phyloP scores from a whole-genome alignment of 1,284 basidiomycete genomes.

The Papiliotrema flavescens region DNA sequence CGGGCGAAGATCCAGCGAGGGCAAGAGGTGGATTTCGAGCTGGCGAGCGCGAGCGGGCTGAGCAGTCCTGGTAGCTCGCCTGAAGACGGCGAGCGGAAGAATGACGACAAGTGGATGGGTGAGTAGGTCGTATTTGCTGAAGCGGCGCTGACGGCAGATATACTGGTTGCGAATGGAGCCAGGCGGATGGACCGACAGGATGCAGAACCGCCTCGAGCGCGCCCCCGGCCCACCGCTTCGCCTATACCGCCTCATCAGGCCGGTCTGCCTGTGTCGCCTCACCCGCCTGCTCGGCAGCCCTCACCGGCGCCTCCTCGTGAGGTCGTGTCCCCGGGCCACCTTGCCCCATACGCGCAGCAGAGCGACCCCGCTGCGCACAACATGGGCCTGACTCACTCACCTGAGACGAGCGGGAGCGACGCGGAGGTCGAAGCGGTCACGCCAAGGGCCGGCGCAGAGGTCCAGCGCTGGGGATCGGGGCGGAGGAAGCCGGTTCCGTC shows the following conservation, averaged over 20 bases:
- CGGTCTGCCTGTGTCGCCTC: conserved; percentile 19
- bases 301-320: not conserved
- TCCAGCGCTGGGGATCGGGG: not conserved
- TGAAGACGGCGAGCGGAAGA: conserved; percentile 25
- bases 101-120: conserved; percentile 52
- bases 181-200: conserved; percentile 63
- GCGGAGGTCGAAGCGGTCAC: not conserved
- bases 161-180: conserved; percentile 65
- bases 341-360: not conserved
- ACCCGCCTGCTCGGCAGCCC: conserved; percentile 3
- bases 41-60: conserved; percentile 37
- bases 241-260: not conserved
- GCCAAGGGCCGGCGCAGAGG: not conserved
- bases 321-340: not conserved
- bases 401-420: conserved; percentile 5
- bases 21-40: conserved; percentile 43
- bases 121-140: conserved; percentile 11
- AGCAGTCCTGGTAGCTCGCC: conserved; percentile 45
- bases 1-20: conserved; percentile 44
- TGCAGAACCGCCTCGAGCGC: conserved; percentile 26
- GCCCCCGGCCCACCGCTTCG: conserved; percentile 29
- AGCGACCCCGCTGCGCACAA: not conserved
- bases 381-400: not conserved
- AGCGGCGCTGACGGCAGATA: conserved; percentile 55
- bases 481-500: conserved; percentile 2